Evolutionary conservation across 2,329 filamentous ascomycete genomes (phyloP), one percentile per base, ranked within the genome.

Genomic region (Setomelanomma holmii): DNA sequence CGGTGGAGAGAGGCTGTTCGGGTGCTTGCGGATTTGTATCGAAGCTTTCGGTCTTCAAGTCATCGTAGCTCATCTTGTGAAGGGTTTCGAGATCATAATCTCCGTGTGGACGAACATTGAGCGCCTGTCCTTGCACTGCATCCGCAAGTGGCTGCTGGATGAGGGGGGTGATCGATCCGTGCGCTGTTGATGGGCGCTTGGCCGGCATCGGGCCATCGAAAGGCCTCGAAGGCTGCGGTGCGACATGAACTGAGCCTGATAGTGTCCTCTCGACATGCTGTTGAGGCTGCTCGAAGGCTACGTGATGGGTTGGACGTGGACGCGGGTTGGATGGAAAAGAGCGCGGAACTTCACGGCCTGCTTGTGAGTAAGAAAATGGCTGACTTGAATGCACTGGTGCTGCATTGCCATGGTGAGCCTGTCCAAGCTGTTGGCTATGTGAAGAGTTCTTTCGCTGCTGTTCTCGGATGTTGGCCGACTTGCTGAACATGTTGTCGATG

Each of bases 21-120:
- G 17, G 24, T 5, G 51, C 54, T 44, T 63, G 68, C 2, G 73
- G 74, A 40, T 62, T 41, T 16, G 68, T 69, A 44, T 83, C 79
- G 58, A 84, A 84, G 4, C 76, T 69, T 55, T 84, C 79, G 3
- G 73, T 71, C 54, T 78, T 78, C 3, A 85, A 75, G n/a, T 80
- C 72, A 0, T 75, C 62, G 51, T 81, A 83, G 1, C 69, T 68
- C 71, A 82, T 82, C 12, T 71, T 66, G 30, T 73, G 72, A 1
- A 85, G 74, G 12, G 73, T 56, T 16, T 78, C 69, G 2, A 65
- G 66, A 2, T 80, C 76, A 54, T 84, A 84, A 61, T 84, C 82
- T 20, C 53, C 53, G 23, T 56, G n/a, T 8, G 54, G 54, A 8
- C 14, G 46, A 21, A 11, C 27, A 12, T 56, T 33, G n/a, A 34